Conservation (phyloP, 176 grass and related monocot genomes). For the Ensete ventricosum region DNA sequence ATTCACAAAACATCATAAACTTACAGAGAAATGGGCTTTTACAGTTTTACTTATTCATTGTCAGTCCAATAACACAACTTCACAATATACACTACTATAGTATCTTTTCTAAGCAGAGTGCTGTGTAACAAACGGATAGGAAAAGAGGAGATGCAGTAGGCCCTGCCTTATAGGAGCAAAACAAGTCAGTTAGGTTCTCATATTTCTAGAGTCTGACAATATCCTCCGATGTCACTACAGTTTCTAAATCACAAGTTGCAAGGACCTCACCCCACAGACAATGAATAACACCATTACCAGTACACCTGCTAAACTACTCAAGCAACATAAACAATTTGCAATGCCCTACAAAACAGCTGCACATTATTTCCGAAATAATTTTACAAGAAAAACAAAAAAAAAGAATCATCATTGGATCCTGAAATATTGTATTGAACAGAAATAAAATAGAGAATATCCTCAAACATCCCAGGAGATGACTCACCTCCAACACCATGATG, state of each 20-base stretch:
- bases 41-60: too few relatives aligned
- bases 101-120: too few relatives aligned
- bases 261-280: neutral
- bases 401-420: neutral
- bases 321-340: neutral
- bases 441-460: neutral
- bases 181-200: too few relatives aligned
- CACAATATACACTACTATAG: too few relatives aligned
- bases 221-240: too few relatives aligned
- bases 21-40: too few relatives aligned
- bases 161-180: too few relatives aligned
- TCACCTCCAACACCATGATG: constrained; percentile 94
- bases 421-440: neutral
- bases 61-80: too few relatives aligned
- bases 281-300: neutral
- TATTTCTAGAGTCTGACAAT: too few relatives aligned
- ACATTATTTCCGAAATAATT: neutral
- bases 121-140: too few relatives aligned
- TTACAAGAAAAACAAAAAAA: neutral
- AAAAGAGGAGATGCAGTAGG: too few relatives aligned
- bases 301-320: neutral
- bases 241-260: neutral
- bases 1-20: too few relatives aligned
- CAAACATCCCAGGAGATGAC: neutral
- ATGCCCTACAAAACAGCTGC: neutral